These are phyloP conservation scores for Micractinium conductrix DNA, from an alignment of 139 green algal species.

Conservation along the genomic window DNA sequence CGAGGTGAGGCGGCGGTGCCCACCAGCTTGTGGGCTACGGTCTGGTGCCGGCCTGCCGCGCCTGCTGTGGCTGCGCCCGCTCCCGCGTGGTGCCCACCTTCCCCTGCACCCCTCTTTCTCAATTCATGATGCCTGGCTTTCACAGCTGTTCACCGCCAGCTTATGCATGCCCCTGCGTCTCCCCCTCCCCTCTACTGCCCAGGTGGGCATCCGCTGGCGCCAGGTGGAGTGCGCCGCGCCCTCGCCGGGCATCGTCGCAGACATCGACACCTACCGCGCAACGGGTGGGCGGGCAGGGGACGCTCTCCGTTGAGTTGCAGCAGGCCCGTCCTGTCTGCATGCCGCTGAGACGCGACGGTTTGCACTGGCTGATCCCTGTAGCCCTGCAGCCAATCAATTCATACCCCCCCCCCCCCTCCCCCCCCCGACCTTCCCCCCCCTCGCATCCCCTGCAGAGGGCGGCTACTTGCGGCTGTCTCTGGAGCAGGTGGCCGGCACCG, in stretches of 20 bases:
- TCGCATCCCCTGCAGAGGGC: conserved; percentile 1
- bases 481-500: conserved; percentile 27
- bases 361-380: neutral
- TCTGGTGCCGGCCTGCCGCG: no score
- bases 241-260: neutral
- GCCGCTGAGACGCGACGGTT: neutral
- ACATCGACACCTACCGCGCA: conserved; percentile 35
- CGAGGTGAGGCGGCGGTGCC: neutral
- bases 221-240: conserved; percentile 34
- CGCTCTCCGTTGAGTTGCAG: neutral
- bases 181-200: neutral
- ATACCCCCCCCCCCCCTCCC: neutral
- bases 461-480: conserved; percentile 41
- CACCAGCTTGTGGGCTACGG: no score
- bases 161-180: neutral
- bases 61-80: no score
- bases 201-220: conserved; percentile 4
- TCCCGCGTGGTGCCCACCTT: no score
- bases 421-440: neutral
- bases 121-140: neutral
- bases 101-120: no score
- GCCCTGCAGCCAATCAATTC: neutral
- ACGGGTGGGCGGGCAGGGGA: neutral
- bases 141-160: neutral
- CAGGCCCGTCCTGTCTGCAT: neutral